phyloP scores from a whole-genome alignment of 2,329 filamentous ascomycete genomes.

The Aspergillus sp. region DNA sequence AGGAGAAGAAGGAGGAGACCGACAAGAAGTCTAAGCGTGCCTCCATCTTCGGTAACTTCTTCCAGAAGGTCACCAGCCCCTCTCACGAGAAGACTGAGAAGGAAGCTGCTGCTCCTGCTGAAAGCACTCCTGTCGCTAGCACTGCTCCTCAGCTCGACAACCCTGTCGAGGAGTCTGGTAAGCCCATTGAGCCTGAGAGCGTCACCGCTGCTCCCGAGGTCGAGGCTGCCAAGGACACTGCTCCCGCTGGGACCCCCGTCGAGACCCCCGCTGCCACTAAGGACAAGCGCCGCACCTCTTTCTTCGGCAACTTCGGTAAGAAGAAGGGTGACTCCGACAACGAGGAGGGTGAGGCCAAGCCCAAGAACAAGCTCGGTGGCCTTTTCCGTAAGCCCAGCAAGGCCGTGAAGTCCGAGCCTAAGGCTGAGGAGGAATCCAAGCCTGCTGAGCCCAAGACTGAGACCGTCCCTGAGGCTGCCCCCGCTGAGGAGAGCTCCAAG shows the following conservation, averaged over 20 bases:
- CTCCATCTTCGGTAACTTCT: conserved; percentile 77
- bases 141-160: conserved; percentile 51
- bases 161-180: conserved; percentile 40
- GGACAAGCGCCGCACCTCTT: conserved; percentile 53
- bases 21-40: conserved; percentile 69
- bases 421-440: conserved; percentile 39
- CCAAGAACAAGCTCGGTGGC: conserved; percentile 47
- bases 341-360: conserved; percentile 49
- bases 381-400: conserved; percentile 52
- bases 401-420: conserved; percentile 44
- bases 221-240: conserved; percentile 33
- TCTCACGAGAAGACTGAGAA: conserved; percentile 49
- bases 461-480: conserved; percentile 24
- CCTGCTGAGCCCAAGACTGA: conserved; percentile 27
- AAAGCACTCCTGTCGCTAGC: conserved; percentile 47
- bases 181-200: conserved; percentile 42
- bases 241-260: conserved; percentile 31
- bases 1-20: conserved; percentile 39
- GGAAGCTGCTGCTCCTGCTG: conserved; percentile 49
- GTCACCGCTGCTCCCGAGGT: conserved; percentile 47
- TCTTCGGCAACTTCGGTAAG: conserved; percentile 55
- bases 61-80: conserved; percentile 64
- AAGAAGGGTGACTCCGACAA: conserved; percentile 52
- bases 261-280: conserved; percentile 40
- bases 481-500: conserved; percentile 28